Base-by-base conservation (phyloP, 1,139 yeast genomes). In the Candida smagusa region DNA sequence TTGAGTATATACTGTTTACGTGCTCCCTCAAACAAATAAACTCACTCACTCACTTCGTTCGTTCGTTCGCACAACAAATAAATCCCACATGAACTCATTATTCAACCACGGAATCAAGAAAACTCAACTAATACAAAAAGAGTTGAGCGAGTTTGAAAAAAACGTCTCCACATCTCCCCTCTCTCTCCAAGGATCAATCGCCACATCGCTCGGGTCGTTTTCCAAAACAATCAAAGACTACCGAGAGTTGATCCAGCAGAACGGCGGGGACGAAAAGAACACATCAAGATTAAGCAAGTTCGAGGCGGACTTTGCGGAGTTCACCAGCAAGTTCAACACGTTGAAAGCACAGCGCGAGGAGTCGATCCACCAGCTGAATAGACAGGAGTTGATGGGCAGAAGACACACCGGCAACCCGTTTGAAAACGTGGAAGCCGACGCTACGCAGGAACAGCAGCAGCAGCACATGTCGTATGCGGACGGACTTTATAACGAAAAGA, bases 51-150 rank as follows among this genome's bases (percentile, higher is more conserved):
- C n/a, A n/a, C n/a, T n/a, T n/a, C n/a, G n/a, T n/a, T n/a, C n/a
- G n/a, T n/a, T n/a, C n/a, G n/a, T n/a, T n/a, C n/a, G n/a, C n/a
- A n/a, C n/a, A n/a, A 4, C 22, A 12, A 9, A 24, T n/a, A 33
- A 22, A 19, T 7, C 38, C 12, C 25, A 9, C 13, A 57, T 57
- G 96, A 88, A 88, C 62, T 81, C 95, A 22, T 68, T 89, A 37
- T 88, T 84, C 62, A 90, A 87, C 62, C 95, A 87, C 60, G 96
- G 96, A 7, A 72, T 85, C 43, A 88, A 87, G 59, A 96, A 89
- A 61, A 79, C 89, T 29, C 87, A 80, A 52, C 72, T 81, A 29
- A 63, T 90, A 39, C 76, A 80, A 44, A 77, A 76, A 46, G 96
- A 89, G 51, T 61, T 90, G 36, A 70, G 76, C 12, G 62, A 69